Conservation (phyloP, 345 rosid species). For the Eucalyptus regnans region DNA sequence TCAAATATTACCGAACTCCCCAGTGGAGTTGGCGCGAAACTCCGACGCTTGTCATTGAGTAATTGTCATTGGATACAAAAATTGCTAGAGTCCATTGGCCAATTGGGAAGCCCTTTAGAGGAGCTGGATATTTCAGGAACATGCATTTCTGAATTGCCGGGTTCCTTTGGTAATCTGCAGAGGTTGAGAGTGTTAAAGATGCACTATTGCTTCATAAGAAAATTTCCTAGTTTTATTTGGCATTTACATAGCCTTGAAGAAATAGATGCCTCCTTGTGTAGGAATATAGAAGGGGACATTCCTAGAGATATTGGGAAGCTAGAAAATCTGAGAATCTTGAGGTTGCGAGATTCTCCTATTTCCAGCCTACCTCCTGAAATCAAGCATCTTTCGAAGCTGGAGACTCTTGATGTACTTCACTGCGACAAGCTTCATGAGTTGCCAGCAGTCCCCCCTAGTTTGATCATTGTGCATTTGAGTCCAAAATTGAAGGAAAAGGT, state of each 20-base stretch:
- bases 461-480: background rate
- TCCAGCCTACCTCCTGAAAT: background rate
- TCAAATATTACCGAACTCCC: background rate
- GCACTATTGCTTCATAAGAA: background rate
- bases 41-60: background rate
- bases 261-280: background rate
- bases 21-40: rapidly evolving
- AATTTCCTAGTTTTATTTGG: background rate
- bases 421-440: background rate
- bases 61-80: background rate
- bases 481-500: background rate
- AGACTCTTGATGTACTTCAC: background rate
- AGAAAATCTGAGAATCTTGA: background rate
- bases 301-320: background rate
- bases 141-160: background rate
- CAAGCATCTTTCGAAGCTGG: background rate
- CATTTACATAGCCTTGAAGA: background rate
- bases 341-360: background rate
- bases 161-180: background rate
- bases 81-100: background rate
- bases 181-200: background rate
- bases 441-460: background rate
- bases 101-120: background rate
- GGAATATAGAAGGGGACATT: background rate
- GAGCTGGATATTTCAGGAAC: background rate